Base-by-base conservation (phyloP, 2,329 filamentous ascomycete species). In the Delphinella strobiligena region DNA sequence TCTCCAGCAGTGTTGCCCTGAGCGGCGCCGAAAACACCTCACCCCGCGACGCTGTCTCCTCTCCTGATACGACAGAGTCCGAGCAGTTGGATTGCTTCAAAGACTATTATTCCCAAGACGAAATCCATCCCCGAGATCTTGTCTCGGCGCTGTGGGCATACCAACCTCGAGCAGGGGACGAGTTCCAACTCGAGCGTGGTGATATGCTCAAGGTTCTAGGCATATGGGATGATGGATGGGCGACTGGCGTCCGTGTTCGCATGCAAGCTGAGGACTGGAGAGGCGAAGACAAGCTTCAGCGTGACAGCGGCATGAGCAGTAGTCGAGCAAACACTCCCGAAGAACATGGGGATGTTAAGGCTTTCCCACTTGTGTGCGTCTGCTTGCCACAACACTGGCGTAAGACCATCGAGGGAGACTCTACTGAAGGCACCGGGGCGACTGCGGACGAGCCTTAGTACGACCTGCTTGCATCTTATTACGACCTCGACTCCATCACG, bases 211-310 rank as follows among this genome's bases (percentile, higher is more conserved):
- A 95, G 65, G 80, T 98, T 11, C 82, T 96, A 22, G 91, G 91
- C 46, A 98, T 98, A 49, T 98, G 91, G 91, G 91, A 98, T 54
- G 91, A 98, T 58, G 91, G 91, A 34, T 98, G 91, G 91, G 91
- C 91, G 9, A 98, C 91, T 1, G 91, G 91, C 52, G 74, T 95
- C 40, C 72, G 93, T 55, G 66, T 93, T 41, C 72, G 80, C 39
- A 84, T 93, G 52, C 74, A 77, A 40, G 87, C 87, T 2, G 89
- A 96, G 45, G 85, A 95, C 47, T 95, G 86, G 78, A 84, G 93
- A 51, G 72, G 74, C 32, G 51, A 54, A 4, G 48, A 46, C 19
- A 79, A 83, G 53, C 67, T 78, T 24, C 87, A 93, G 55, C 77
- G 91, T 45, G 91, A 98, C 61, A 96, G 89, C 53, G 91, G 91